phyloP scores from a whole-genome alignment of 2,329 filamentous ascomycete genomes.

The Zymoseptoria pseudotritici region DNA sequence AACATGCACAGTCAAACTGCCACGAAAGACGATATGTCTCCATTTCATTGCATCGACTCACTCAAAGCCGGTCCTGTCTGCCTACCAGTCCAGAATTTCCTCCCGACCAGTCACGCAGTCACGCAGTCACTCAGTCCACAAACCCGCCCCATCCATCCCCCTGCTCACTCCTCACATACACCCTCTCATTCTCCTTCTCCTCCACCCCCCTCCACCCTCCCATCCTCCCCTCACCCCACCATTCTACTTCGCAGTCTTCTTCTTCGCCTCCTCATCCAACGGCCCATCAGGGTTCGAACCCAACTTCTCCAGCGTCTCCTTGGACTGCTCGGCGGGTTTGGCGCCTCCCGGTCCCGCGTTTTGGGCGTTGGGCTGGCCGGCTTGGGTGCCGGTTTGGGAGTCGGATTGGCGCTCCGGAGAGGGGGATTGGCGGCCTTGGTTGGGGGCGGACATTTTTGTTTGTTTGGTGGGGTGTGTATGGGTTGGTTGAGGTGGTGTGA shows the following conservation, averaged over 20 bases:
- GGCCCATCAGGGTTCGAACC: conserved; percentile 59
- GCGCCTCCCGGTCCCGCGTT: conserved; percentile 30
- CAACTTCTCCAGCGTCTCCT: conserved; percentile 48
- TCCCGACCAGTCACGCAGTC: too few relatives aligned
- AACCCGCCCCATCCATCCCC: neutral
- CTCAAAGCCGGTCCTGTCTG: neutral
- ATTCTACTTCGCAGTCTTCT: conserved; percentile 52
- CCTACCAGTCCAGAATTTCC: too few relatives aligned
- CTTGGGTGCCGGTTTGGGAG: conserved; percentile 46
- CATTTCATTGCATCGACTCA: neutral
- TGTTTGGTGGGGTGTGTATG: neutral
- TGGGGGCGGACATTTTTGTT: conserved; percentile 55
- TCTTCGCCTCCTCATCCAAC: conserved; percentile 50
- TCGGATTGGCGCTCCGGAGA: conserved; percentile 61
- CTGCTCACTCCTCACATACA: neutral
- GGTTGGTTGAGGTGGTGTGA: neutral
- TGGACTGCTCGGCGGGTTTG: conserved; percentile 44
- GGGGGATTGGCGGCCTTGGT: conserved; percentile 66
- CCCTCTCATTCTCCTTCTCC: neutral
- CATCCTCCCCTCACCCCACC: neutral
- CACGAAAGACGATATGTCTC: neutral
- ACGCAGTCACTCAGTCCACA: too few relatives aligned
- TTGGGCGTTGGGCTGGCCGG: conserved; percentile 37
- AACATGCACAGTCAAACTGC: neutral
- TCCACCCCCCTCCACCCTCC: neutral